These are phyloP conservation scores for Auricularia sp. DNA, from an alignment of 768 basidiomycete genomes.

Conservation along the genomic window DNA sequence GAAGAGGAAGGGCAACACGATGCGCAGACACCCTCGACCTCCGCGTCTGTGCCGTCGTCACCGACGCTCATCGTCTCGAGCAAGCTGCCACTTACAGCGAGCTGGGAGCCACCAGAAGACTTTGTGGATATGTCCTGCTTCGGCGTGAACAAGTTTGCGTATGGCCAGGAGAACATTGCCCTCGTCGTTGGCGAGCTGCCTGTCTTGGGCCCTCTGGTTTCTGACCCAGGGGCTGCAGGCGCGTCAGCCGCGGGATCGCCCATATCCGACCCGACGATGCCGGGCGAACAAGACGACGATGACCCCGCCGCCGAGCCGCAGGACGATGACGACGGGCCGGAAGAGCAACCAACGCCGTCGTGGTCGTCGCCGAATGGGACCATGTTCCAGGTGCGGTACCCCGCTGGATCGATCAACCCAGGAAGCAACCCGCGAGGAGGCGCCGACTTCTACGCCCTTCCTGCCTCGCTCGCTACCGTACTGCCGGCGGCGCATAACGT, in stretches of 20 bases:
- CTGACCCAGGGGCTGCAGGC: slow-evolving; percentile 5
- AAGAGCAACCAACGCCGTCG: not conserved
- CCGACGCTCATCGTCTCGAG: not conserved
- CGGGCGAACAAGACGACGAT: slow-evolving; percentile 21
- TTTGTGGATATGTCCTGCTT: slow-evolving; percentile 53
- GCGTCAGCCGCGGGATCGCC: slow-evolving; percentile 8
- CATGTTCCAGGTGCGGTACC: slow-evolving; percentile 56
- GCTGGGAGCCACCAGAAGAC: slow-evolving; percentile 43
- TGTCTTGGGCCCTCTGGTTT: slow-evolving; percentile 19
- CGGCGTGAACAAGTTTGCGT: slow-evolving; percentile 46
- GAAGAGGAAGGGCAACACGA: not conserved
- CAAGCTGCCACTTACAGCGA: not conserved
- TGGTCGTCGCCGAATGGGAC: not conserved
- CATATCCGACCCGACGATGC: slow-evolving; percentile 13
- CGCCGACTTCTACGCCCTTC: slow-evolving; percentile 51
- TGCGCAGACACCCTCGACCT: not conserved
- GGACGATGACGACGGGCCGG: not conserved
- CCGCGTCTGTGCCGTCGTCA: not conserved
- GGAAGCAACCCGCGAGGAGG: slow-evolving; percentile 46
- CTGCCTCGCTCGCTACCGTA: slow-evolving; percentile 31
- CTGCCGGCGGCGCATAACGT: slow-evolving; percentile 35
- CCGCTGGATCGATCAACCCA: slow-evolving; percentile 60
- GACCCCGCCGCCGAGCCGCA: not conserved
- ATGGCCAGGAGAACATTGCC: slow-evolving; percentile 43
- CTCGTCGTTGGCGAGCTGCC: slow-evolving; percentile 38